Conservation (phyloP, 768 basidiomycete genomes). For the Agaricus blazei region DNA sequence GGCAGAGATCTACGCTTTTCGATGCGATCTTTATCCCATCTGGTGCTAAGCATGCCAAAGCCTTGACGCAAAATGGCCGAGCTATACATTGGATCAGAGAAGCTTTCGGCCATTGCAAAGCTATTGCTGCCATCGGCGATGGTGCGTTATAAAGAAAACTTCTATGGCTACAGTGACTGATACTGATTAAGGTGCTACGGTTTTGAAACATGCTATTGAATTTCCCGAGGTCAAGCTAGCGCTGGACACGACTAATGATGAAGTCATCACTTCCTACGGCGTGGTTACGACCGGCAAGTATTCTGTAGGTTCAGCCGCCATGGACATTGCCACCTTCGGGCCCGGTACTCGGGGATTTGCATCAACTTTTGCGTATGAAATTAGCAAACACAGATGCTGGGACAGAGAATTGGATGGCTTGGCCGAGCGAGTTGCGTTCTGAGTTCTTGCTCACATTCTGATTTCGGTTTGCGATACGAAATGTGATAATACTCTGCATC, state of each 20-base stretch:
- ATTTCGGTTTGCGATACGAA: no score
- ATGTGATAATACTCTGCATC: no score
- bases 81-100: constrained; percentile 80
- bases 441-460: neutral
- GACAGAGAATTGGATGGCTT: constrained; percentile 59
- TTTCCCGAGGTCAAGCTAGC: constrained; percentile 43
- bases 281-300: constrained; percentile 60
- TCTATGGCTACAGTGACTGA: neutral
- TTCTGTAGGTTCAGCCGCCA: constrained; percentile 29
- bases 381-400: constrained; percentile 65
- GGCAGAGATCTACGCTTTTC: constrained; percentile 77
- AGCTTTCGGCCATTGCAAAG: constrained; percentile 82
- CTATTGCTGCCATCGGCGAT: constrained; percentile 73
- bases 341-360: constrained; percentile 47
- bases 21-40: constrained; percentile 80
- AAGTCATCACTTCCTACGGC: constrained; percentile 53
- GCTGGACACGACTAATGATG: constrained; percentile 25
- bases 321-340: constrained; percentile 39
- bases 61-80: constrained; percentile 58
- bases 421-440: constrained; percentile 43
- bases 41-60: constrained; percentile 53
- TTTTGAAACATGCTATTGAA: constrained; percentile 41
- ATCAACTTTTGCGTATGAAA: constrained; percentile 52
- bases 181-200: constrained; percentile 33
- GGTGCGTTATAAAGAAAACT: constrained; percentile 27